These are phyloP conservation scores for Tubosaeta brunneosetosa DNA, from an alignment of 768 basidiomycete genomes.

Conservation along the genomic window DNA sequence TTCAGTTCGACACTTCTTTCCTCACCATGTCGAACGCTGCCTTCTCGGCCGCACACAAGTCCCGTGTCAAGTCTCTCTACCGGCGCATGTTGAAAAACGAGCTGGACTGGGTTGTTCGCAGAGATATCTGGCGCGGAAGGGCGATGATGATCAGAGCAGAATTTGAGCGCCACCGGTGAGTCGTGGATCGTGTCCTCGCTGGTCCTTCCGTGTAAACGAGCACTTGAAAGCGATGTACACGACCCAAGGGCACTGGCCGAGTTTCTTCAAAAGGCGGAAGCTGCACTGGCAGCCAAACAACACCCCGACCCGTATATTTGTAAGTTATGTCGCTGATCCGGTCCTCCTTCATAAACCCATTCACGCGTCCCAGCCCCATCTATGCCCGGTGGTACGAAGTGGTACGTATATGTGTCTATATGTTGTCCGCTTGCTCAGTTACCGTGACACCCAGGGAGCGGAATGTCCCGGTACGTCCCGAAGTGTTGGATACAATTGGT, in stretches of 20 bases:
- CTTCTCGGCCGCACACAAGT: constrained; percentile 71
- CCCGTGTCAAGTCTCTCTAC: constrained; percentile 90
- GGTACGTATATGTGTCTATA: constrained; percentile 47
- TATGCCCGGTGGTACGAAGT: constrained; percentile 93
- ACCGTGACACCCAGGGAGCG: constrained; percentile 57
- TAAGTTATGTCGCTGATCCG: constrained; percentile 41
- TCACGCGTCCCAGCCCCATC: constrained; percentile 51
- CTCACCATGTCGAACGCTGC: constrained; percentile 48
- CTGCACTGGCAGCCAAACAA: constrained; percentile 52
- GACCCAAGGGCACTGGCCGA: constrained; percentile 77
- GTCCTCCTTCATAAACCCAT: constrained; percentile 2
- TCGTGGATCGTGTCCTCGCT: constrained; percentile 13
- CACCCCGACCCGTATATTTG: constrained; percentile 95
- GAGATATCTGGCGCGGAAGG: constrained; percentile 81
- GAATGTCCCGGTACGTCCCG: constrained; percentile 63
- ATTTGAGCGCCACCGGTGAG: constrained; percentile 88
- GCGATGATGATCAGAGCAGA: constrained; percentile 86
- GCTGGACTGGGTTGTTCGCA: constrained; percentile 83
- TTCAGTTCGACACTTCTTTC: constrained; percentile 1
- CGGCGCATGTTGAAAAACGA: constrained; percentile 81
- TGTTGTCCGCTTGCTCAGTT: background rate
- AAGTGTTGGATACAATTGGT: background rate
- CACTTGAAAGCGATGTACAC: constrained; percentile 58
- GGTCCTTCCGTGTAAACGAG: background rate
- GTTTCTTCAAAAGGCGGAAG: constrained; percentile 81